Evolutionary conservation across 2,329 filamentous ascomycete species (phyloP).

Genomic region (Zasmidium cellare): DNA sequence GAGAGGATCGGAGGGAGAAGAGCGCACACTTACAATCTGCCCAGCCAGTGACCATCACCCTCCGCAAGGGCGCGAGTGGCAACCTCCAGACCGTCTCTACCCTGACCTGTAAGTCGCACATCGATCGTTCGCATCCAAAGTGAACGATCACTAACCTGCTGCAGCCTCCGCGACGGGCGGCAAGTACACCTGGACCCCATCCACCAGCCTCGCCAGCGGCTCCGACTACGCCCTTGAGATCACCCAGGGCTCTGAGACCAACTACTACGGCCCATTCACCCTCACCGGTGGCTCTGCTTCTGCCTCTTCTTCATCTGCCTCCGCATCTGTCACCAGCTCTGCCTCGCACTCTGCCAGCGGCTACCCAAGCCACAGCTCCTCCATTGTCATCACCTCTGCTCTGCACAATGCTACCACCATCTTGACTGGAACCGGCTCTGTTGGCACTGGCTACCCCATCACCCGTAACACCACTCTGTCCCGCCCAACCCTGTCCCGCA

Average conservation of each 20-base stretch:
- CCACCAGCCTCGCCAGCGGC: conserved; percentile 43
- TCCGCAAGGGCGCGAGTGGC: conserved; percentile 53
- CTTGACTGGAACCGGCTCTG: conserved; percentile 18
- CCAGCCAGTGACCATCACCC: conserved; percentile 55
- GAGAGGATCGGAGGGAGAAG: background rate
- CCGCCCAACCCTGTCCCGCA: conserved; percentile 23
- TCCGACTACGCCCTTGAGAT: conserved; percentile 61
- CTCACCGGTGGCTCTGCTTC: conserved; percentile 18
- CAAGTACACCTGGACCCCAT: conserved; percentile 52
- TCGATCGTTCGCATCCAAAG: background rate
- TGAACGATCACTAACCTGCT: background rate
- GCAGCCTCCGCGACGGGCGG: conserved; percentile 18
- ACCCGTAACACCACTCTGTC: conserved; percentile 32
- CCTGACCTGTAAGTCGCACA: conserved; percentile 21
- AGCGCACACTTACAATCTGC: conserved; percentile 3
- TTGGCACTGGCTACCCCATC: conserved; percentile 26
- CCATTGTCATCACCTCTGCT: conserved; percentile 4
- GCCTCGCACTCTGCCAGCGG: conserved; percentile 8
- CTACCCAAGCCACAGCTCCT: too few species aligned
- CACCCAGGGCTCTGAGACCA: conserved; percentile 51
- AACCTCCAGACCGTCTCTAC: conserved; percentile 52
- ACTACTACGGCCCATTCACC: conserved; percentile 54
- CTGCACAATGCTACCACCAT: conserved; percentile 19
- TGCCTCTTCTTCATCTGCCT: conserved; percentile 35
- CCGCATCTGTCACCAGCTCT: conserved; percentile 14